Evolutionary conservation across 2,329 filamentous ascomycete species (phyloP).

Genomic region (Bipolaris oryzae): DNA sequence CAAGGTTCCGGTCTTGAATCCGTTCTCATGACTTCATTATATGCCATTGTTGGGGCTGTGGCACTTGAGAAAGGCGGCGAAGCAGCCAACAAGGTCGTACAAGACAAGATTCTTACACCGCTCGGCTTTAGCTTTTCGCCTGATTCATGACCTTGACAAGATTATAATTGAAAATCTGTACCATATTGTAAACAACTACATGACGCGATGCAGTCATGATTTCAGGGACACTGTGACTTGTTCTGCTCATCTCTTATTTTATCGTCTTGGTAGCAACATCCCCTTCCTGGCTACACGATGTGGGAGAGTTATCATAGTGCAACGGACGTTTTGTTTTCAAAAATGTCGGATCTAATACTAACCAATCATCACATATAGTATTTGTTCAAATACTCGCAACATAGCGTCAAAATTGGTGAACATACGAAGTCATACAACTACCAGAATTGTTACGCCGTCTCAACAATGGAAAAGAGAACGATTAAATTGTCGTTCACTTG

Average conservation of each 20-base stretch:
- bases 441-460: too few species aligned
- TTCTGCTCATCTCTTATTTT: background rate
- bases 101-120: constrained; percentile 73
- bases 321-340: too few species aligned
- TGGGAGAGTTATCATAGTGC: too few species aligned
- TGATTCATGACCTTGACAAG: constrained; percentile 20
- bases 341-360: too few species aligned
- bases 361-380: too few species aligned
- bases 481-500: too few species aligned
- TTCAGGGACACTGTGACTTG: background rate
- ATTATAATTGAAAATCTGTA: constrained; percentile 12
- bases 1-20: constrained; percentile 73
- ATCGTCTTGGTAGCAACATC: too few species aligned
- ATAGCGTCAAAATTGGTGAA: too few species aligned
- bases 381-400: too few species aligned
- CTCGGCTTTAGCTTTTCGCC: constrained; percentile 41
- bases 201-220: constrained; percentile 7
- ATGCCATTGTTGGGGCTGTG: constrained; percentile 86
- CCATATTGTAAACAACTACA: constrained; percentile 18
- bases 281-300: too few species aligned
- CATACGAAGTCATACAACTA: too few species aligned
- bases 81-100: constrained; percentile 74
- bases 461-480: too few species aligned
- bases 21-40: constrained; percentile 77
- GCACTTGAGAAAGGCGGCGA: constrained; percentile 86